Conservation (phyloP, 2,329 filamentous ascomycete species). For the Colletotrichum sp. region DNA sequence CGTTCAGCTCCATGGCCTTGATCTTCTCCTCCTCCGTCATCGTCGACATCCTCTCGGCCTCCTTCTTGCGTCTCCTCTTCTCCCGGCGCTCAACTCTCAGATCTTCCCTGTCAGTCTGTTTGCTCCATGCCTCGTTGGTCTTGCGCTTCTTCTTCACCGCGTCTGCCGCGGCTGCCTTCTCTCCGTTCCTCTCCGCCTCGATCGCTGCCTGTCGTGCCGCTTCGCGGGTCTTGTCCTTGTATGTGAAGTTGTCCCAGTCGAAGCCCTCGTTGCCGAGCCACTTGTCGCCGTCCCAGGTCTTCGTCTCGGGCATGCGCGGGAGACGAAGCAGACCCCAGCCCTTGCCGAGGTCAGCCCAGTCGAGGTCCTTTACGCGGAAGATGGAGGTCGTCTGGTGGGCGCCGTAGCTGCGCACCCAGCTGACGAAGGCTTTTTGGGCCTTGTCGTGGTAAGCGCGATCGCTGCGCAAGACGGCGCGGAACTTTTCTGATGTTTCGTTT, state of each 20-base stretch:
- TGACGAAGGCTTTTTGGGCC: conserved; percentile 89
- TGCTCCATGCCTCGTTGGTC: conserved; percentile 75
- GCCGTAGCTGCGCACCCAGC: conserved; percentile 89
- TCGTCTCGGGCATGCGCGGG: conserved; percentile 92
- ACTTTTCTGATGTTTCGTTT: conserved; percentile 56
- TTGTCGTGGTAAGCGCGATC: conserved; percentile 78
- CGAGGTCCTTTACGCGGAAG: conserved; percentile 80
- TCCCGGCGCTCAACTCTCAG: conserved; percentile 66
- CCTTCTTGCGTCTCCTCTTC: conserved; percentile 66
- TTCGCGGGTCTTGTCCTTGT: conserved; percentile 75
- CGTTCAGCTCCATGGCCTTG: conserved; percentile 66
- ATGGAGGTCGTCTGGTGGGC: conserved; percentile 93
- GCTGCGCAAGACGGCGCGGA: conserved; percentile 61
- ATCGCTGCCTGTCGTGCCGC: conserved; percentile 65
- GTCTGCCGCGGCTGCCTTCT: conserved; percentile 31
- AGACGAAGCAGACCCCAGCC: conserved; percentile 88
- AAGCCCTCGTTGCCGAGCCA: conserved; percentile 62
- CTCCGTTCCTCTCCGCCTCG: conserved; percentile 49
- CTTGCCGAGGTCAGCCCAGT: conserved; percentile 82
- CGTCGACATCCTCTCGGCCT: conserved; percentile 64
- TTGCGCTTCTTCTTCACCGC: conserved; percentile 61
- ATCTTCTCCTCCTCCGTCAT: conserved; percentile 76
- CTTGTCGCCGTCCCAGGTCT: conserved; percentile 73
- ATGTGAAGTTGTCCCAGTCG: conserved; percentile 71
- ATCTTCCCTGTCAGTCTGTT: conserved; percentile 70